Evolutionary conservation across 225 moss, liverwort and hornwort genomes (phyloP).

Genomic region (Neckera pumila): DNA sequence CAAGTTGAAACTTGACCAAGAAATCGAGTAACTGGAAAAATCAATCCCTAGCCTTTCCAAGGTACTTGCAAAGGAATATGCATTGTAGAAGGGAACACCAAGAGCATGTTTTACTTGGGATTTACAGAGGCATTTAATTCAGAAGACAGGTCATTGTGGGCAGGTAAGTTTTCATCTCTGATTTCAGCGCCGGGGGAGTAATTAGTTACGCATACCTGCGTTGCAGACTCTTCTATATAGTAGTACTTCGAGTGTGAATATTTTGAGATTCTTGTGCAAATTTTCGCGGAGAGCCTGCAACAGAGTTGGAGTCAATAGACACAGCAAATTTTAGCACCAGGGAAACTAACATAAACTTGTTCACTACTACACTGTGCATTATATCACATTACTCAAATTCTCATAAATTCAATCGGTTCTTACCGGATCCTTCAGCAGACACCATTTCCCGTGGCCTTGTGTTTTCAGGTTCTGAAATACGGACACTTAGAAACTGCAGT

Average conservation of each 20-base stretch:
- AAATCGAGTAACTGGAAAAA: not conserved
- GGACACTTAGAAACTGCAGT: no score
- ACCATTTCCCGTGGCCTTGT: not conserved
- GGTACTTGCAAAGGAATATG: not conserved
- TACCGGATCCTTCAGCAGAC: not conserved
- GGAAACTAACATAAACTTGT: not conserved
- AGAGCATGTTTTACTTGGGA: not conserved
- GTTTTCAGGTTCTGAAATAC: not conserved
- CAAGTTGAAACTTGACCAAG: conserved; percentile 8
- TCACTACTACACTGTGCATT: not conserved
- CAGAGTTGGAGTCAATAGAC: not conserved
- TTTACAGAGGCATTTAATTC: not conserved
- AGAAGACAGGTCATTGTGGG: not conserved
- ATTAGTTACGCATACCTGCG: not conserved
- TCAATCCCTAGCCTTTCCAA: not conserved
- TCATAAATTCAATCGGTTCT: not conserved
- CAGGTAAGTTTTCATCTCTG: not conserved
- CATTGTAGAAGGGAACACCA: not conserved
- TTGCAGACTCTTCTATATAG: not conserved
- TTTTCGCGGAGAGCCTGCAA: conserved; percentile 1
- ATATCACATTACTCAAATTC: conserved; percentile 3
- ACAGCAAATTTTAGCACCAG: not conserved
- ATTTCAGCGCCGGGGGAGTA: not conserved
- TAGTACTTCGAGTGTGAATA: conserved; percentile 13
- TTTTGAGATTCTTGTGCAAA: not conserved